Evolutionary conservation across 2,329 filamentous ascomycete genomes (phyloP).

Genomic region (Cercospora sp.): DNA sequence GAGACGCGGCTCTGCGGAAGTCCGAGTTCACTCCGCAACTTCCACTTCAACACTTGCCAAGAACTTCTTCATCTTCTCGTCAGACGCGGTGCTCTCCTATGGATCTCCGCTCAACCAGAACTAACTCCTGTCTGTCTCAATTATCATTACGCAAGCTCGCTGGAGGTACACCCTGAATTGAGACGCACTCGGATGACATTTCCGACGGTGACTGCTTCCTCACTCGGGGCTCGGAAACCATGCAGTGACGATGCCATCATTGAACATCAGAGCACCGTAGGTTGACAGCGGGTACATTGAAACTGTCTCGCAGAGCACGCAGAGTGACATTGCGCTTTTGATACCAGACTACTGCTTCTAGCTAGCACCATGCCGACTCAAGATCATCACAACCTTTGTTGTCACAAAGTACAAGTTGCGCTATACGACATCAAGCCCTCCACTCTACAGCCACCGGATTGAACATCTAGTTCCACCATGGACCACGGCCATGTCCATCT

Average conservation of each 20-base stretch:
- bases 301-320: neutral
- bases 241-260: neutral
- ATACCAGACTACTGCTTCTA: neutral
- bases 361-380: neutral
- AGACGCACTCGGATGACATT: neutral
- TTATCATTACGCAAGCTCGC: neutral
- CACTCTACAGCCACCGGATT: neutral
- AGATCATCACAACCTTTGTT: neutral
- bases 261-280: neutral
- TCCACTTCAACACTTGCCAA: neutral
- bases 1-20: constrained; percentile 6
- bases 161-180: neutral
- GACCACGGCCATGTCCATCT: neutral
- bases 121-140: neutral
- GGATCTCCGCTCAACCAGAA: neutral
- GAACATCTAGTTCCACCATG: neutral
- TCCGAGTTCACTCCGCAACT: constrained; percentile 1
- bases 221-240: neutral
- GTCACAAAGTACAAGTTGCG: neutral
- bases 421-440: neutral
- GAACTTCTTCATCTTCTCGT: neutral
- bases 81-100: neutral
- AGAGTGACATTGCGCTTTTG: neutral
- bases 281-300: neutral
- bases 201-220: neutral